A percentile compares a stretch with the other conserved stretches of the same genome.
These are phyloP conservation scores for Epithemia pelagica DNA, from an alignment of 108 stramenopile genomes.

Conservation along the genomic window DNA sequence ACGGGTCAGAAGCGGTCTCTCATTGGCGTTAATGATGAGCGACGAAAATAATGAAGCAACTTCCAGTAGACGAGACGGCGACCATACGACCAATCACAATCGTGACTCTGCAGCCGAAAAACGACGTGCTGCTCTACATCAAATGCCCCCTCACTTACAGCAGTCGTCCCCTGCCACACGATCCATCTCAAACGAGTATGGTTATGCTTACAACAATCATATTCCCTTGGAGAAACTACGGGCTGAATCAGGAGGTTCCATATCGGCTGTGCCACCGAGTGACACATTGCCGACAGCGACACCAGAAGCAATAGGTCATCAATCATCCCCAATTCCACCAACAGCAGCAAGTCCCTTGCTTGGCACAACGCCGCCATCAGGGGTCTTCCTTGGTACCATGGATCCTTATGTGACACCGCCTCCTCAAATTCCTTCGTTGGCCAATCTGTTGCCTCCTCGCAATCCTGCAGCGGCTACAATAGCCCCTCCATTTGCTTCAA, in stretches of 20 bases:
- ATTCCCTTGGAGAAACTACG: slow-evolving; percentile 15
- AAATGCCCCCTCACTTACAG: slow-evolving; percentile 34
- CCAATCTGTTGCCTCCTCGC: slow-evolving; percentile 19
- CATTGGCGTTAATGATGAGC: slow-evolving; percentile 36
- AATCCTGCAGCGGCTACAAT: slow-evolving; percentile 2
- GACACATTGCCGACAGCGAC: neutral
- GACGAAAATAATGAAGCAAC: slow-evolving; percentile 7
- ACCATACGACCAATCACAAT: too few species aligned
- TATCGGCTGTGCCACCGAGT: neutral
- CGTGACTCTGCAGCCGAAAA: neutral
- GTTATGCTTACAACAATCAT: slow-evolving; percentile 44
- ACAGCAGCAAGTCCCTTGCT: neutral
- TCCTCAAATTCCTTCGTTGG: neutral
- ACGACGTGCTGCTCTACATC: slow-evolving; percentile 39
- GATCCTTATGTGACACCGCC: neutral
- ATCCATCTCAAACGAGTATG: slow-evolving; percentile 28
- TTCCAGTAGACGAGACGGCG: too few species aligned
- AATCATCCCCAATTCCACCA: neutral
- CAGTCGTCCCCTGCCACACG: slow-evolving; percentile 8
- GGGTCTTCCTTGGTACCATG: neutral
- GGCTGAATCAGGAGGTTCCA: neutral
- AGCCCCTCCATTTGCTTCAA: slow-evolving; percentile 35
- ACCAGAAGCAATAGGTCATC: neutral
- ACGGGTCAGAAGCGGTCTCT: slow-evolving; percentile 24
- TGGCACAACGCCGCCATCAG: slow-evolving; percentile 6